These are phyloP conservation scores for Penicillium palitans DNA, from an alignment of 2,329 filamentous ascomycete species.

Conservation along the genomic window DNA sequence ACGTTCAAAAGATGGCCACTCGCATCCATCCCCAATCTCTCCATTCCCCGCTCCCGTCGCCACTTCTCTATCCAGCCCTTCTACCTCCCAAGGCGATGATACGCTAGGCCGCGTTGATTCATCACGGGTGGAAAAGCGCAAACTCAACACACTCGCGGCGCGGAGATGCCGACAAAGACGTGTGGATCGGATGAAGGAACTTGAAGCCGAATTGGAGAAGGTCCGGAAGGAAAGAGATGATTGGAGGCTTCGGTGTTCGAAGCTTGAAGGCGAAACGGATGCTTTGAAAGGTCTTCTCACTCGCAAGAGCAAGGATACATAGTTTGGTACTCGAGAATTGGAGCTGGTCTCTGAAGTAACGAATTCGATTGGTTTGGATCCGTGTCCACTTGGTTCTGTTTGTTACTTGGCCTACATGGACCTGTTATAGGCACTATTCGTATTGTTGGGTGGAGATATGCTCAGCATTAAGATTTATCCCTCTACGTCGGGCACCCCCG, in stretches of 20 bases:
- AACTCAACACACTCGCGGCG: constrained; percentile 39
- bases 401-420: no score
- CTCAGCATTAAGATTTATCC: not conserved
- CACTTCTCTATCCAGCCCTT: constrained; percentile 21
- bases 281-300: constrained; percentile 31
- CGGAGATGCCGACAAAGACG: constrained; percentile 40
- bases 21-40: constrained; percentile 23
- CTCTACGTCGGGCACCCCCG: not conserved
- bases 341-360: constrained; percentile 14
- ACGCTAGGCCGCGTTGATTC: constrained; percentile 17
- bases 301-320: constrained; percentile 20
- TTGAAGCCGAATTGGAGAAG: constrained; percentile 36
- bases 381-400: not conserved
- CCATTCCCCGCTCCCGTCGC: constrained; percentile 17
- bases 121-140: constrained; percentile 35
- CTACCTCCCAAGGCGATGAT: constrained; percentile 21
- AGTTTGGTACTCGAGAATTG: not conserved
- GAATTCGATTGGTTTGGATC: not conserved
- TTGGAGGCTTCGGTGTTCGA: constrained; percentile 36
- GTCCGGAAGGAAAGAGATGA: constrained; percentile 38
- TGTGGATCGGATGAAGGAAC: constrained; percentile 33
- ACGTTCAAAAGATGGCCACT: constrained; percentile 18
- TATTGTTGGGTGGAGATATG: not conserved
- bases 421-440: not conserved
- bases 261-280: constrained; percentile 40